Conservation (phyloP, 2,329 filamentous ascomycete genomes). For the Venturia oleaginea region DNA sequence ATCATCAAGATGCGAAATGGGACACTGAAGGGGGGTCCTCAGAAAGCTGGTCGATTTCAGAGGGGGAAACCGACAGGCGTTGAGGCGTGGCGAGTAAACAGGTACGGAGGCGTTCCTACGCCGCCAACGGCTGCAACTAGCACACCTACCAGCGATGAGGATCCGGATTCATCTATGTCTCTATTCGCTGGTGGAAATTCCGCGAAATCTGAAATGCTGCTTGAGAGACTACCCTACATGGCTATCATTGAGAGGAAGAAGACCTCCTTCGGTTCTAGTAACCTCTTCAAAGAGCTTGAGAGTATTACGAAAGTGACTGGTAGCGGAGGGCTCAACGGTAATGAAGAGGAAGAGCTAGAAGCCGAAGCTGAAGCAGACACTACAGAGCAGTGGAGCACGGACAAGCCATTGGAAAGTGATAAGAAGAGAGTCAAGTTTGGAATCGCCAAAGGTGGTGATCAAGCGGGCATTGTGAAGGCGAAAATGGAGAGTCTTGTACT, state of each 20-base stretch:
- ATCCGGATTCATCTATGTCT: neutral
- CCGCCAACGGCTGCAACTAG: slow-evolving; percentile 8
- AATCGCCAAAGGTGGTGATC: slow-evolving; percentile 16
- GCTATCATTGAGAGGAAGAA: slow-evolving; percentile 46
- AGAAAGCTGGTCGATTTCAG: slow-evolving; percentile 13
- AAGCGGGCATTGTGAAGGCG: slow-evolving; percentile 17
- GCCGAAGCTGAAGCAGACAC: slow-evolving; percentile 14
- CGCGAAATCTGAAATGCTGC: slow-evolving; percentile 62
- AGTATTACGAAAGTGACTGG: slow-evolving; percentile 60
- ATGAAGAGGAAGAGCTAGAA: slow-evolving; percentile 25
- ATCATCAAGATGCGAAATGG: slow-evolving; percentile 46
- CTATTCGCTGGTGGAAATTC: slow-evolving; percentile 47
- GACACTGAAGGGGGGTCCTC: slow-evolving; percentile 19
- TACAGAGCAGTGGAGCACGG: slow-evolving; percentile 35
- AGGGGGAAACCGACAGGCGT: slow-evolving; percentile 20
- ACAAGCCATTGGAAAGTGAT: slow-evolving; percentile 26
- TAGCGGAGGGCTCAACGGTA: slow-evolving; percentile 30
- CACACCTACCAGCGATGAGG: neutral
- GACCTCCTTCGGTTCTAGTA: slow-evolving; percentile 26
- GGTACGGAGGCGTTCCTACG: slow-evolving; percentile 1
- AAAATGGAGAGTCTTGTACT: slow-evolving; percentile 30
- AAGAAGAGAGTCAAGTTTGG: slow-evolving; percentile 20
- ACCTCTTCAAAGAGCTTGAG: slow-evolving; percentile 45
- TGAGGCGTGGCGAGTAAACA: slow-evolving; percentile 28
- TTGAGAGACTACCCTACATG: slow-evolving; percentile 84